Evolutionary conservation across 2,329 filamentous ascomycete genomes (phyloP).

Genomic region (Fusarium guadeloupense): DNA sequence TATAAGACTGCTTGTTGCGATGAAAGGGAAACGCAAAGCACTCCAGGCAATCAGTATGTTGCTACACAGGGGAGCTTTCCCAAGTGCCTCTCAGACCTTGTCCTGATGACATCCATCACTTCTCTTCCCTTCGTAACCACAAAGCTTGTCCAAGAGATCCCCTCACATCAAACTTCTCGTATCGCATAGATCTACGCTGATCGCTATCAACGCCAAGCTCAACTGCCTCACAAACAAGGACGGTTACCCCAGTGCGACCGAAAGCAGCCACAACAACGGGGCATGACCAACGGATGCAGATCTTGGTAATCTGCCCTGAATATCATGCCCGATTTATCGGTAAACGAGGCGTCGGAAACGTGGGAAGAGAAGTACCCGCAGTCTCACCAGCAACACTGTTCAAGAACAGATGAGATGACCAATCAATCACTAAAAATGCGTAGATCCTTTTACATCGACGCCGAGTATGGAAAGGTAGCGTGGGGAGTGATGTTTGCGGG

Average conservation of each 20-base stretch:
- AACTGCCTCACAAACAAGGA: not conserved
- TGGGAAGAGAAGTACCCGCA: not conserved
- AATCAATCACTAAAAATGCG: not conserved
- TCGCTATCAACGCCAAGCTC: not conserved
- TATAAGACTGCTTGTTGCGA: too few species aligned
- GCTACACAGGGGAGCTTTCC: too few species aligned
- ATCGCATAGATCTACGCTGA: not conserved
- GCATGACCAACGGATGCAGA: not conserved
- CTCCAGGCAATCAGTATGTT: too few species aligned
- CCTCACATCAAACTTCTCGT: not conserved
- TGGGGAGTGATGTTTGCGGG: constrained; percentile 25
- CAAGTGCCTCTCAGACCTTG: not conserved
- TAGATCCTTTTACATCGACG: not conserved
- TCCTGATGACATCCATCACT: not conserved
- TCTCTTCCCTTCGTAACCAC: not conserved
- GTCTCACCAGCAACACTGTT: not conserved
- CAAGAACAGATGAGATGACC: not conserved
- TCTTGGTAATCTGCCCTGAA: constrained; percentile 19
- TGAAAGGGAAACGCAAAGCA: too few species aligned
- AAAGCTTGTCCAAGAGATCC: not conserved
- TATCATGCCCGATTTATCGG: constrained; percentile 2
- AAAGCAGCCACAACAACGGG: constrained; percentile 19
- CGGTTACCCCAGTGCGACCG: constrained; percentile 2
- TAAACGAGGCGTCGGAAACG: not conserved
- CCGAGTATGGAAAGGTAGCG: not conserved